These are phyloP conservation scores for Penicillium pancosmium DNA, from an alignment of 495 filamentous ascomycete species.

Conservation along the genomic window DNA sequence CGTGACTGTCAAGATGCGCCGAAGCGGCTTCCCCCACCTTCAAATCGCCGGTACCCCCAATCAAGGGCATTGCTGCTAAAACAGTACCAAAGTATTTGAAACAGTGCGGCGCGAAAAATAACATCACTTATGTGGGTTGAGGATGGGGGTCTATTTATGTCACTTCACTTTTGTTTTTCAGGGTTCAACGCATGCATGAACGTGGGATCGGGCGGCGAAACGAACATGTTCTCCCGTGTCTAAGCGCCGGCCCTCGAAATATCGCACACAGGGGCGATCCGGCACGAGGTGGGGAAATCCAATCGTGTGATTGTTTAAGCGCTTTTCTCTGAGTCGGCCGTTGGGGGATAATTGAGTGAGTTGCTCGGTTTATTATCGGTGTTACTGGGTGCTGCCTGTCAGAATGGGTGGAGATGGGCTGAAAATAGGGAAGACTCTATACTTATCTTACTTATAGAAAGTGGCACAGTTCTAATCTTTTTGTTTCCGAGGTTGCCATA, in stretches of 20 bases:
- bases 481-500: too few species aligned
- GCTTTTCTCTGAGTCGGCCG: constrained; percentile 2
- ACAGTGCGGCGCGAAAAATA: not conserved
- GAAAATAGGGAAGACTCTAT: too few species aligned
- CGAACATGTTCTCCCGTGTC: not conserved
- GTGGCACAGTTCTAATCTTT: too few species aligned
- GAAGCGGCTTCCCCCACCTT: constrained; percentile 4
- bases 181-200: too few species aligned
- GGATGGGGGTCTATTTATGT: not conserved
- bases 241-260: not conserved
- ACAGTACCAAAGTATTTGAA: constrained; percentile 4
- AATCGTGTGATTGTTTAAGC: constrained; percentile 6
- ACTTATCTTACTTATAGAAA: too few species aligned
- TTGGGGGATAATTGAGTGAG: not conserved
- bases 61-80: not conserved
- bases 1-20: constrained; percentile 2
- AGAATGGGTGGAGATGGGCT: not conserved
- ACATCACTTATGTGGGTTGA: too few species aligned
- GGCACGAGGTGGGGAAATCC: not conserved
- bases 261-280: not conserved
- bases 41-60: constrained; percentile 6
- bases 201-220: not conserved
- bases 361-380: not conserved
- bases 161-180: too few species aligned
- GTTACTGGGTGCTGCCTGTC: not conserved